A percentile compares a stretch with the other conserved stretches of the same genome.
phyloP scores from a whole-genome alignment of 2,329 filamentous ascomycete genomes.

The Claviceps capensis region DNA sequence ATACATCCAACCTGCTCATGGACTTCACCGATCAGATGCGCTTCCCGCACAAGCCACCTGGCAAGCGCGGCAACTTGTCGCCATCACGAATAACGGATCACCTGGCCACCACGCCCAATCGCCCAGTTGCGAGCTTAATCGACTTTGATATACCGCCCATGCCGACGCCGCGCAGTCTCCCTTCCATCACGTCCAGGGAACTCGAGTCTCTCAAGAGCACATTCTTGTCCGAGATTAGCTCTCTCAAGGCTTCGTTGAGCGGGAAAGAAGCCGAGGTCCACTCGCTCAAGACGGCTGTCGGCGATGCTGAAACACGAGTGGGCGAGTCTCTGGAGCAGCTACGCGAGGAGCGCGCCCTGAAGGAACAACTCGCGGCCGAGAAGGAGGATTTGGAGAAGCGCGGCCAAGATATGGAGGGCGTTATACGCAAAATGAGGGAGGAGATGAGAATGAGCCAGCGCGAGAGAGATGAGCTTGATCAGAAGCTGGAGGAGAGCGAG shows the following conservation, averaged over 20 bases:
- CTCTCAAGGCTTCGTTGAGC: constrained; percentile 79
- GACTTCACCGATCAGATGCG: constrained; percentile 73
- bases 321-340: constrained; percentile 74
- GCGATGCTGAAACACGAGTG: constrained; percentile 82
- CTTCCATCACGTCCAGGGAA: constrained; percentile 81
- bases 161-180: constrained; percentile 82
- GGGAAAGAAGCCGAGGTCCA: constrained; percentile 87
- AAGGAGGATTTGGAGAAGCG: constrained; percentile 74
- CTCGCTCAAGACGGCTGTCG: constrained; percentile 74
- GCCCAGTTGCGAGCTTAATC: constrained; percentile 53
- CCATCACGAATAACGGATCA: constrained; percentile 19
- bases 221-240: constrained; percentile 85
- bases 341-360: constrained; percentile 58
- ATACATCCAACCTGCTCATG: constrained; percentile 66
- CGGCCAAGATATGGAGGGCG: constrained; percentile 70
- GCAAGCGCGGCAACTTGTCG: constrained; percentile 18
- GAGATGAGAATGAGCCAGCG: constrained; percentile 66
- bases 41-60: constrained; percentile 36
- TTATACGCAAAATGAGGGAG: constrained; percentile 66
- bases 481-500: constrained; percentile 64
- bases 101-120: constrained; percentile 31
- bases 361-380: constrained; percentile 61
- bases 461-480: constrained; percentile 69
- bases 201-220: constrained; percentile 83
- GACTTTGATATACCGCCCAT: constrained; percentile 77